Percentiles rank a stretch among this genome's conserved stretches.
Conservation (phyloP, 148 eudicot species). For the Nepenthes gracilis region DNA sequence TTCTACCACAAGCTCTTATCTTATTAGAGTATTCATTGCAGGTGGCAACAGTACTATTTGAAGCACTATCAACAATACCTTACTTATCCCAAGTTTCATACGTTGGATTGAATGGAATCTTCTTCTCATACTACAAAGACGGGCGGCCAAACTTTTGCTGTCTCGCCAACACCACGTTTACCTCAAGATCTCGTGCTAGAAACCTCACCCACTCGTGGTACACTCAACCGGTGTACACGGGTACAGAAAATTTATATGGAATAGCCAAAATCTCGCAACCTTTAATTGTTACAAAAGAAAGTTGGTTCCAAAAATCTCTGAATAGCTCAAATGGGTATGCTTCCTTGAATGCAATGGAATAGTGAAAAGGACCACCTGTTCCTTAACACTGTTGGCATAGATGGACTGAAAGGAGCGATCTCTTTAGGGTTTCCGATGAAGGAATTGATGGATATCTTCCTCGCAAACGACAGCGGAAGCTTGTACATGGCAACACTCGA, state of each 20-base stretch:
- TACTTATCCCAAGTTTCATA: slow-evolving; percentile 37
- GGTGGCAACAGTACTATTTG: slow-evolving; percentile 3
- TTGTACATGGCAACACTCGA: slow-evolving; percentile 1
- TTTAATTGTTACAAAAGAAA: neutral
- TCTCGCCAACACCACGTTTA: slow-evolving; percentile 38
- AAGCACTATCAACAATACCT: slow-evolving; percentile 6
- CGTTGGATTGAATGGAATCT: slow-evolving; percentile 41
- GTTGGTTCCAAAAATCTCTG: neutral
- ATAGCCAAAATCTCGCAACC: neutral
- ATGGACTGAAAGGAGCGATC: neutral
- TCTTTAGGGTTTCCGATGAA: neutral
- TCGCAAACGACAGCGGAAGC: neutral
- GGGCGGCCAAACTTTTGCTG: slow-evolving; percentile 21
- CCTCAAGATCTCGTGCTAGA: neutral
- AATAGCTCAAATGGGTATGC: slow-evolving; percentile 7
- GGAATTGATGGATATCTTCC: neutral
- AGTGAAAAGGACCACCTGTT: neutral
- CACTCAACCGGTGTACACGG: slow-evolving; percentile 28
- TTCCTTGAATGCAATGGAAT: neutral
- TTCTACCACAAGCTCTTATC: neutral
- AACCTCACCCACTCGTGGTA: slow-evolving; percentile 23
- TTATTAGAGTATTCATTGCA: neutral
- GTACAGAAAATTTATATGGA: neutral
- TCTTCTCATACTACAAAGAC: slow-evolving; percentile 36
- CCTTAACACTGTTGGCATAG: neutral